Evolutionary conservation across 2,329 filamentous ascomycete species (phyloP), one percentile per base, ranked within the genome.

Genomic region (Bipolaris cookei): DNA sequence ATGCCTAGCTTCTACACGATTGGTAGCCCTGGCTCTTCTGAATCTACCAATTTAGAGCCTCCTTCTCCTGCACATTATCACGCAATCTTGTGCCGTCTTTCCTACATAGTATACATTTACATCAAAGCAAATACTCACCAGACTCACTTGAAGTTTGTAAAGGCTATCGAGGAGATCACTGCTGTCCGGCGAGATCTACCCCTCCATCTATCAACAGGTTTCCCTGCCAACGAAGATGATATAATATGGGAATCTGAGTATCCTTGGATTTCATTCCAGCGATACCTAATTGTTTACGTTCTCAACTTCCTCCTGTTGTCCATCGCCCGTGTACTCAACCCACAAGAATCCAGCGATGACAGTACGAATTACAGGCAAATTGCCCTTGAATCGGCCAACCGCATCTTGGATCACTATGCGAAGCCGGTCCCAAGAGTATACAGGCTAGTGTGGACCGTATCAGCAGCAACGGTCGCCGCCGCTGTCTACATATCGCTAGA

Each of bases 51-150:
- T 21, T 16, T 54, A 18, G 47, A 28, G 23, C 47, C 39, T 13
- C 58, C 58, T 34, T 58, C 58, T 14, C 58, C 54, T 34, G 48
- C 44, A n/a, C 58, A 58, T 41, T 61, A 58, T 16, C 58, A 58
- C 10, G 54, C 58, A 16, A 61, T 54, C 23, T 51, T 61, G 54
- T 54, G 45, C 14, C 54, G 54, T 21, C 42, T 61, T 30, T 20
- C 58, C 11, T 61, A 61, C 28, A 54, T 61, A 20, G 23, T 61
- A 18, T 61, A 61, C 34, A 34, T 61, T 3, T 58, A 61, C 42
- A 58, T 61, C 46, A 61, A 61, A 44, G 58, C 46, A 37, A 58
- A 61, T 23, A 58, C 58, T 6, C 55, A 61, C 30, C 58, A 61
- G 23, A 58, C 58, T n/a, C 38, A 44, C 18, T 7, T 57, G 18